Conservation (phyloP, 2,329 filamentous ascomycete species). For the Emmonsia crescens region DNA sequence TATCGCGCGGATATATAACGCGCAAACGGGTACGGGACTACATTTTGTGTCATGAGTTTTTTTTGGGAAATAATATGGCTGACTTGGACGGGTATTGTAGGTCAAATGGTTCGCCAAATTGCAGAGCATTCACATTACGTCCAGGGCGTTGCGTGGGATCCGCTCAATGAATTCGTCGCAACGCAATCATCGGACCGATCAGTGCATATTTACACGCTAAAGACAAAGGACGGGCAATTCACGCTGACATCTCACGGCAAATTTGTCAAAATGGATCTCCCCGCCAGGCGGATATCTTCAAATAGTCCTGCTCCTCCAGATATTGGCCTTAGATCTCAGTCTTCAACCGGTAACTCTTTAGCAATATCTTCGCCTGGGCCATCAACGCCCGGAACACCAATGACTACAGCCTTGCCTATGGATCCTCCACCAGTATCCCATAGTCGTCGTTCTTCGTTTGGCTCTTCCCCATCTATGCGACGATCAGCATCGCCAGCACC, state of each 20-base stretch:
- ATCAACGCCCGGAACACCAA: conserved; percentile 88
- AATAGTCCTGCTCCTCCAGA: conserved; percentile 88
- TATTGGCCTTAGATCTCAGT: conserved; percentile 34
- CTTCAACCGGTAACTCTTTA: conserved; percentile 29
- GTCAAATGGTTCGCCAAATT: conserved; percentile 73
- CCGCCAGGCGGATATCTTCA: conserved; percentile 76
- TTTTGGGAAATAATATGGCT: background rate
- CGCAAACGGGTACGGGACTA: conserved; percentile 61
- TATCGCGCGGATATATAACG: conserved; percentile 91
- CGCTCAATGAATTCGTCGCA: conserved; percentile 92
- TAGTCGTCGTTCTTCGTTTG: conserved; percentile 88
- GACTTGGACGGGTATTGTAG: conserved; percentile 23
- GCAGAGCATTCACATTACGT: conserved; percentile 98
- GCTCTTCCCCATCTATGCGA: conserved; percentile 60
- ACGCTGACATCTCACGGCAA: conserved; percentile 69
- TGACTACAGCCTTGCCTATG: conserved; percentile 83
- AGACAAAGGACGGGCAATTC: conserved; percentile 93
- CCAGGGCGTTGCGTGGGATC: conserved; percentile 97
- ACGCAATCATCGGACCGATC: conserved; percentile 97
- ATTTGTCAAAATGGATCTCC: conserved; percentile 87
- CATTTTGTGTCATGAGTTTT: background rate
- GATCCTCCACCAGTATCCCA: conserved; percentile 89
- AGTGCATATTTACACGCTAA: conserved; percentile 92
- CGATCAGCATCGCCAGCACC: conserved; percentile 88
- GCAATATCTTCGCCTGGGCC: conserved; percentile 67